phyloP scores from a whole-genome alignment of 2,329 filamentous ascomycete genomes.

The Ophiognomonia clavigignenti-juglandacearum region DNA sequence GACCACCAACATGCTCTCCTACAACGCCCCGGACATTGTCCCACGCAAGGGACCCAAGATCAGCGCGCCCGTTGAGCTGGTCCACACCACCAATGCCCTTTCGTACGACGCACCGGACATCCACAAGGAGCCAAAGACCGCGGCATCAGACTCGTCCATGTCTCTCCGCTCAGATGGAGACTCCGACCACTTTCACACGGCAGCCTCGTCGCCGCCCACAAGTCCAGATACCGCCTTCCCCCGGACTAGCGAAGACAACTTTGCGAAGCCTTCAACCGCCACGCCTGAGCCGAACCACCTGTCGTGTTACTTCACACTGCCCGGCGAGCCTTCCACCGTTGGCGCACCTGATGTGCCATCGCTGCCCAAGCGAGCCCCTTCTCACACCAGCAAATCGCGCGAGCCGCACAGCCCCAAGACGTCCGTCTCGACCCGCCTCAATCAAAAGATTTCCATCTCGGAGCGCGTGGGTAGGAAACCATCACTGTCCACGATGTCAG shows the following conservation, averaged over 20 bases:
- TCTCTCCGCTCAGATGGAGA: constrained; percentile 63
- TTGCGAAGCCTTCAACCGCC: constrained; percentile 37
- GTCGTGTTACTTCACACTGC: constrained; percentile 60
- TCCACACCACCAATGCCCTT: constrained; percentile 94
- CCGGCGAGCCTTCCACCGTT: constrained; percentile 35
- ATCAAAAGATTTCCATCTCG: constrained; percentile 37
- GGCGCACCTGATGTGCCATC: constrained; percentile 42
- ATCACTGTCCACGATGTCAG: constrained; percentile 47
- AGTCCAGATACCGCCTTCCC: constrained; percentile 61
- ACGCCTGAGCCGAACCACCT: constrained; percentile 62
- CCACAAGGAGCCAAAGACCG: constrained; percentile 34
- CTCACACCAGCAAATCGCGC: constrained; percentile 81
- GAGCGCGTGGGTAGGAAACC: constrained; percentile 57
- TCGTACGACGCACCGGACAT: constrained; percentile 93
- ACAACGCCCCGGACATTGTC: constrained; percentile 83
- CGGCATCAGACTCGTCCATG: constrained; percentile 46
- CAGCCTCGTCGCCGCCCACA: constrained; percentile 57
- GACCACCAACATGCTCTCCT: constrained; percentile 93
- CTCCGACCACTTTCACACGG: constrained; percentile 61
- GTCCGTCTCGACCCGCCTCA: constrained; percentile 43
- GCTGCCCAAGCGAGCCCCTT: constrained; percentile 74
- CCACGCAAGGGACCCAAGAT: constrained; percentile 55
- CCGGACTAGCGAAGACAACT: constrained; percentile 3
- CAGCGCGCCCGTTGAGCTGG: constrained; percentile 77
- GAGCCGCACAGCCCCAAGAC: constrained; percentile 57